Evolutionary conservation across 768 basidiomycete species (phyloP).

Genomic region (Leucogyrophana mollusca): DNA sequence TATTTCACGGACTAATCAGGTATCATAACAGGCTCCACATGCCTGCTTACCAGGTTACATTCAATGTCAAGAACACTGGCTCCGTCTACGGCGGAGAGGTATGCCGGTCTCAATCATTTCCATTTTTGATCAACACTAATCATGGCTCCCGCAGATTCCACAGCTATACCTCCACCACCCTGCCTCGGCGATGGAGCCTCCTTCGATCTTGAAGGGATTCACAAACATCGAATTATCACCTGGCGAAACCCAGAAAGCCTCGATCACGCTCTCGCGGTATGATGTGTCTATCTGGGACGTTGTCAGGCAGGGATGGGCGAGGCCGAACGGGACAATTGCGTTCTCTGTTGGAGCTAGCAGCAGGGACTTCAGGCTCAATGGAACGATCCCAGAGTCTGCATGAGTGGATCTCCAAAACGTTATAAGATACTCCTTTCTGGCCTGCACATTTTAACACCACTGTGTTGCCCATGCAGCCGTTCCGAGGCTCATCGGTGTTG

Average conservation of each 20-base stretch:
- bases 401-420: too few species aligned
- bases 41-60: slow-evolving; percentile 45
- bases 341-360: slow-evolving; percentile 55
- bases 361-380: slow-evolving; percentile 40
- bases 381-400: background rate
- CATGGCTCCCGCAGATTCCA: slow-evolving; percentile 35
- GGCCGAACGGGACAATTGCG: slow-evolving; percentile 49
- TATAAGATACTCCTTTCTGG: too few species aligned
- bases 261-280: slow-evolving; percentile 35
- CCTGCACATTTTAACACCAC: too few species aligned
- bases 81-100: slow-evolving; percentile 44
- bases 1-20: too few species aligned
- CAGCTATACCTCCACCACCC: slow-evolving; percentile 43
- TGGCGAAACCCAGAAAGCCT: slow-evolving; percentile 36
- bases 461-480: too few species aligned
- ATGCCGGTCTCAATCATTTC: background rate
- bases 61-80: slow-evolving; percentile 50
- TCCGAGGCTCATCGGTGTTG: too few species aligned
- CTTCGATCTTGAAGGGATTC: slow-evolving; percentile 50
- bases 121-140: background rate
- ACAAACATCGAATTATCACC: slow-evolving; percentile 42
- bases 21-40: slow-evolving; percentile 46
- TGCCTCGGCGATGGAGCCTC: slow-evolving; percentile 43
- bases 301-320: slow-evolving; percentile 46
- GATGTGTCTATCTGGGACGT: slow-evolving; percentile 54